Conservation (phyloP, 129 eudicot species). For the Cynara cardunculus region DNA sequence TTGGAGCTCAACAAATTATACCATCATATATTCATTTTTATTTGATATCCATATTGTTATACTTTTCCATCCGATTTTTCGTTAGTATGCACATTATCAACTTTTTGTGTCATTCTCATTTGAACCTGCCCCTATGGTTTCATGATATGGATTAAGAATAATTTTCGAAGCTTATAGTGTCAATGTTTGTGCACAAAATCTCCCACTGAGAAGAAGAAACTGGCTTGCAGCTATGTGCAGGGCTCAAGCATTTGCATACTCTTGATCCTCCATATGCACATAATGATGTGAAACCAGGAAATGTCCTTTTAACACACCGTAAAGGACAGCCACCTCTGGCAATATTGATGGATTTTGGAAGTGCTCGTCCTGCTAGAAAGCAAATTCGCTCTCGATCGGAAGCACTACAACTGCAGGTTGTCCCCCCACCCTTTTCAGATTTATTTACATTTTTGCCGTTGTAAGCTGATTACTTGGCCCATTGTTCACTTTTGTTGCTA, state of each 20-base stretch:
- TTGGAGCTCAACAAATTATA: background rate
- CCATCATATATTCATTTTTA: background rate
- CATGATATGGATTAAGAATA: background rate
- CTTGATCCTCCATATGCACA: constrained; percentile 89
- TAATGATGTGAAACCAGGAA: constrained; percentile 94
- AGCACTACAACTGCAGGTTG: constrained; percentile 87
- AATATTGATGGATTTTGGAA: constrained; percentile 91
- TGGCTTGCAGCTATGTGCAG: constrained; percentile 83
- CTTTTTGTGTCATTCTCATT: background rate
- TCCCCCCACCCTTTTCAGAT: background rate
- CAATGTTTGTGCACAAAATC: constrained; percentile 16
- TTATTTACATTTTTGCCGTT: background rate
- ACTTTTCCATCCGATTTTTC: background rate
- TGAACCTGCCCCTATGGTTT: background rate
- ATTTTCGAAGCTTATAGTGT: background rate
- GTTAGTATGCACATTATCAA: background rate
- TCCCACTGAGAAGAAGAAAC: constrained; percentile 1
- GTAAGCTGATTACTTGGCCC: background rate
- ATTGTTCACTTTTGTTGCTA: background rate
- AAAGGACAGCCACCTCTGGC: constrained; percentile 87
- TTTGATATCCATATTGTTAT: background rate
- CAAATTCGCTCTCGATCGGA: constrained; percentile 85
- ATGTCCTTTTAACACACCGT: constrained; percentile 76
- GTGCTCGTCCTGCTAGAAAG: constrained; percentile 88
- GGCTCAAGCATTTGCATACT: constrained; percentile 84